Conservation (phyloP, 352 stramenopile species). For the Globisporangium middletonii region DNA sequence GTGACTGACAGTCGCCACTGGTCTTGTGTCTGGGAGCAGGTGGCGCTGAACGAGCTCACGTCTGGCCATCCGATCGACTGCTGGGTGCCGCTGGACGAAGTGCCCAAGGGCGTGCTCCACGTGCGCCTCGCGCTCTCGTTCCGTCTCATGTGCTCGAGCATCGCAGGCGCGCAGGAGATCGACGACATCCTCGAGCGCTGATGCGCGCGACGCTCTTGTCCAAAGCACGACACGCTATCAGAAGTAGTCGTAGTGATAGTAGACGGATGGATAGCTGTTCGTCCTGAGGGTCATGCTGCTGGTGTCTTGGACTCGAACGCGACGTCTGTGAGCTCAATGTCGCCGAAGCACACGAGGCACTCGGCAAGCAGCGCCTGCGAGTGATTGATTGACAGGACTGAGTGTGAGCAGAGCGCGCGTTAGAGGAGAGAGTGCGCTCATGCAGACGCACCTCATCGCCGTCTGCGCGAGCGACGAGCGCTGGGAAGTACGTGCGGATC, state of each 20-base stretch:
- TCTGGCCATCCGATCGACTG: slow-evolving; percentile 56
- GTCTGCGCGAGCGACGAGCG: slow-evolving; percentile 39
- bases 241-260: not conserved
- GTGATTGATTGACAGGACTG: not conserved
- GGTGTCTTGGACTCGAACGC: slow-evolving; percentile 6
- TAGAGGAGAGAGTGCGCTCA: not conserved
- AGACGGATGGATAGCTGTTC: not conserved
- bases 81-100: slow-evolving; percentile 65
- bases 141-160: slow-evolving; percentile 73
- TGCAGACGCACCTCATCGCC: slow-evolving; percentile 24
- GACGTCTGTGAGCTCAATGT: slow-evolving; percentile 29
- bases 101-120: slow-evolving; percentile 45
- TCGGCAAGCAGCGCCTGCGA: slow-evolving; percentile 21
- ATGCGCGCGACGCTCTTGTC: not conserved
- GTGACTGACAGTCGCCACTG: no score
- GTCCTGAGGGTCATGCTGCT: not conserved
- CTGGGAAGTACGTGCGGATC: slow-evolving; percentile 58
- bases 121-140: slow-evolving; percentile 65
- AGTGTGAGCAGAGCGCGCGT: not conserved
- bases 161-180: slow-evolving; percentile 18
- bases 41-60: slow-evolving; percentile 45
- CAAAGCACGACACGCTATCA: no score
- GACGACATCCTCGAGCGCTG: slow-evolving; percentile 13
- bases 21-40: slow-evolving; percentile 18
- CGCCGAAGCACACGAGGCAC: slow-evolving; percentile 42